Base-by-base conservation (phyloP, 148 eudicot genomes). In the Drosera capensis region DNA sequence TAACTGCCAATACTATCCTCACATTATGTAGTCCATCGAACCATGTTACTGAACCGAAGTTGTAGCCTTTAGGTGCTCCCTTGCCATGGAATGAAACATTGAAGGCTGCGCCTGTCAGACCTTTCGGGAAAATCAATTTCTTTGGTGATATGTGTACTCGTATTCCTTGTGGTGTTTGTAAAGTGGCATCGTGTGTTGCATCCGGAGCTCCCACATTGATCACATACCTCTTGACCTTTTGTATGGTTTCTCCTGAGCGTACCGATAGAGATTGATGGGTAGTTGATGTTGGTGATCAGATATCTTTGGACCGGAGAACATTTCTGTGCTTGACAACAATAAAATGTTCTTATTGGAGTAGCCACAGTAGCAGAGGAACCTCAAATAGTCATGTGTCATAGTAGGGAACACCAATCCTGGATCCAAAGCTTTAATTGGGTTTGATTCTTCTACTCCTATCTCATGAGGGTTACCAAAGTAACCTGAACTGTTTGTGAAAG, bases 371-470 rank as follows among this genome's bases (percentile, higher is more conserved):
- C 86, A 79, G 13, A 79, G 68, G 53, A 79, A 79, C 12, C 55
- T 21, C 3, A 71, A 49, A 56, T 79, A 65, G 40, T 79, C 78
- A 14, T 60, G 28, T 34, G 55, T 55, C 3, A 67, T 60, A 19
- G 86, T 71, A 44, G 68, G 69, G 34, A 79, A 68, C 5, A 72
- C 73, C 51, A 79, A 25, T 14, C 86, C 86, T 1, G 86, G 86
- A 44, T 79, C 63, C 3, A 79, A 73, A 12, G 86, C 81, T 74
- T 50, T 75, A 14, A 52, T 18, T 12, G 81, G 86, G 20, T 51
- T 66, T 21, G 75, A 52, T 55, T 74, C 78, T 29, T 81, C 86
- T 4, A 40, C 78, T 16, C 86, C 86, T 0, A 38, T 51, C 45
- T 71, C 75, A 21, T 68, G 86, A 47, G 78, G 71, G 45, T 38